Evolutionary conservation across 768 basidiomycete species (phyloP), one percentile per base, ranked within the genome.

Genomic region (Rhodotorula taiwanensis): DNA sequence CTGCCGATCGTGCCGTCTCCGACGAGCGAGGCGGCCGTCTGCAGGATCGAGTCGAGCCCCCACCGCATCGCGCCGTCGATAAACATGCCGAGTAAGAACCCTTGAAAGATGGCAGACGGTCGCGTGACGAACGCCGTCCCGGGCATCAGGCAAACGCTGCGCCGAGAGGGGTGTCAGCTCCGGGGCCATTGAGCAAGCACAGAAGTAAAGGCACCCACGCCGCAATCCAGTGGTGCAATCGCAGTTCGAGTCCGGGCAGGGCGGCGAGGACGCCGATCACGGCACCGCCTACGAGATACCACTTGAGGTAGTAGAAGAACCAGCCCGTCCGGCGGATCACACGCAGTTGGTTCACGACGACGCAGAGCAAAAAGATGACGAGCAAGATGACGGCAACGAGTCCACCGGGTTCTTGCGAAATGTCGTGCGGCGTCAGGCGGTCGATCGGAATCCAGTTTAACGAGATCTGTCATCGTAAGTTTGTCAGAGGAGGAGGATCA

Each of bases 281-380:
- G 21, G 87, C 74, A 1, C 83, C 88, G 20, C 86, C 87, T 34
- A 79, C 72, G 25, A 54, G 25, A 49, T 72, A 71, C 86, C 89
- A 89, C 10, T 79, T 80, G 36, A 85, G 72, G 73, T 92, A 92
- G 72, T 83, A 81, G 8, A 84, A 83, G 18, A 92, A 76, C 84
- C 86, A 89, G 1, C 89, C 89, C 0, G 87, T 89, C 75, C 87
- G 86, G 54, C 89, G 82, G 60, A 90, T 85, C 57, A 89, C 83
- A n/a, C 87, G 81, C 5, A 86, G 72, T 77, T 93, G 90, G 72
- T 90, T 90, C 41, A 70, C 21, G 8, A 70, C 47, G 23, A 85
- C 71, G 39, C 81, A 82, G 51, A 87, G 73, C 30, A 82, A 72
- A 11, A 82, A 74, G 18, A 89, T 74, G 62, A 87, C 77, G 18